Percentiles rank a stretch among this genome's conserved stretches.
phyloP scores from a whole-genome alignment of 768 basidiomycete species.

The Pisolithus sp. region DNA sequence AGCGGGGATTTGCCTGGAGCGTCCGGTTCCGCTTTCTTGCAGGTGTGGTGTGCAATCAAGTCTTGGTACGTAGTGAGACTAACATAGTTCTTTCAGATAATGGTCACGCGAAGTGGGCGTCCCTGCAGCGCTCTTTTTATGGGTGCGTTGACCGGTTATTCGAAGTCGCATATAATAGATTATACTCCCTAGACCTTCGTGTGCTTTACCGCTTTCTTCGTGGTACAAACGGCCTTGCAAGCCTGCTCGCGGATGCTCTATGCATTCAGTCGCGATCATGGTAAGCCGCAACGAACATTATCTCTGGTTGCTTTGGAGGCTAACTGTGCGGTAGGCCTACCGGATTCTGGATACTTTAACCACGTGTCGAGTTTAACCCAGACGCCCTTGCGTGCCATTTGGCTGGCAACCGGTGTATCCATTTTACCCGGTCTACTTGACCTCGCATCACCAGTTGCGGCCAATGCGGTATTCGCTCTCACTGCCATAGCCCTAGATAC shows the following conservation, averaged over 20 bases:
- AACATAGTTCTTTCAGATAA: constrained; percentile 44
- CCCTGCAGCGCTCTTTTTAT: constrained; percentile 68
- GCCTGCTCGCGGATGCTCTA: constrained; percentile 78
- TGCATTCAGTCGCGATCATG: constrained; percentile 78
- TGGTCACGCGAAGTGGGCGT: constrained; percentile 72
- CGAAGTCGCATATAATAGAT: background rate
- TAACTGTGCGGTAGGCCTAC: constrained; percentile 42
- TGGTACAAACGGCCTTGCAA: constrained; percentile 74
- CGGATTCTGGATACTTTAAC: constrained; percentile 75
- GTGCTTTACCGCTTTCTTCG: constrained; percentile 84
- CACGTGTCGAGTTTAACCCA: constrained; percentile 53
- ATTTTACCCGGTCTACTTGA: constrained; percentile 69
- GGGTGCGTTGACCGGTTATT: constrained; percentile 39
- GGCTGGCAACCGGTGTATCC: constrained; percentile 60
- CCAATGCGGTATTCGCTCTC: constrained; percentile 77
- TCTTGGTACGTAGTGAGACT: background rate
- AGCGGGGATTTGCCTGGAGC: constrained; percentile 62
- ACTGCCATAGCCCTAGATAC: constrained; percentile 73
- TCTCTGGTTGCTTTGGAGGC: background rate
- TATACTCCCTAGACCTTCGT: constrained; percentile 48
- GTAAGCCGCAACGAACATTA: constrained; percentile 26
- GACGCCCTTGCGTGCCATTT: constrained; percentile 75
- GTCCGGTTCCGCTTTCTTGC: constrained; percentile 67
- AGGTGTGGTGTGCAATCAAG: constrained; percentile 31
- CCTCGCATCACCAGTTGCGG: constrained; percentile 70